These are phyloP conservation scores for Neofusicoccum ribis DNA, from an alignment of 2,329 filamentous ascomycete species.

Conservation along the genomic window DNA sequence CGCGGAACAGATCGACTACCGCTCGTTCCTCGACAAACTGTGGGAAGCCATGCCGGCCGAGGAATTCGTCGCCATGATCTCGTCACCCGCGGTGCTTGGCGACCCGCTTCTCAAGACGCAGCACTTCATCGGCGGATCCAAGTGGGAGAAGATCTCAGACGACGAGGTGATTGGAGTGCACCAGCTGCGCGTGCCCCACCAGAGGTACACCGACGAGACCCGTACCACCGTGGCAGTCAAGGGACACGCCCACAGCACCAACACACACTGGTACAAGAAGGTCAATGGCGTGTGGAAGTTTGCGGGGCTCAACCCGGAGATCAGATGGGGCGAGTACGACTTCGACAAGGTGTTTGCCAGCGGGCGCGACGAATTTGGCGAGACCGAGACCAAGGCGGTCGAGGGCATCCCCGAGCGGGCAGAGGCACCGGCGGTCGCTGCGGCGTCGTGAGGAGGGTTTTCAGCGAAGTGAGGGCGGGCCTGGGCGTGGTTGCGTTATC, in stretches of 20 bases:
- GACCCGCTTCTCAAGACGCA: conserved; percentile 57
- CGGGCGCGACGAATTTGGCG: conserved; percentile 48
- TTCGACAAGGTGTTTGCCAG: conserved; percentile 57
- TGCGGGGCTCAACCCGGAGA: conserved; percentile 55
- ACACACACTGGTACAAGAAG: conserved; percentile 57
- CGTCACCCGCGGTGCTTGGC: conserved; percentile 54
- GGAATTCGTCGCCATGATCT: conserved; percentile 56
- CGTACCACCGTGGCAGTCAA: conserved; percentile 51
- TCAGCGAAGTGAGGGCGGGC: background rate
- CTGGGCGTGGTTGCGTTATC: conserved; percentile 8
- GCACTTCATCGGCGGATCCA: conserved; percentile 57
- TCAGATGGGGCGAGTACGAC: conserved; percentile 58
- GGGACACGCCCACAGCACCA: conserved; percentile 58
- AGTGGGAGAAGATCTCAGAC: conserved; percentile 53
- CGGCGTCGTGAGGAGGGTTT: conserved; percentile 3
- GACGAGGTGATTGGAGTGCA: conserved; percentile 55
- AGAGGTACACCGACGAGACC: conserved; percentile 54
- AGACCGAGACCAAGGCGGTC: conserved; percentile 40
- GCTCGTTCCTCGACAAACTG: conserved; percentile 54
- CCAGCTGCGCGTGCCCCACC: conserved; percentile 60
- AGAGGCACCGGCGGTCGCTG: background rate
- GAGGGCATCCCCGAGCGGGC: conserved; percentile 34
- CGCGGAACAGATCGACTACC: conserved; percentile 65
- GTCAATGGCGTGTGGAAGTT: conserved; percentile 62
- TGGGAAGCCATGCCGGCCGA: conserved; percentile 59